These are phyloP conservation scores for Komagataella populi DNA, from an alignment of 805 yeast species.

Conservation along the genomic window DNA sequence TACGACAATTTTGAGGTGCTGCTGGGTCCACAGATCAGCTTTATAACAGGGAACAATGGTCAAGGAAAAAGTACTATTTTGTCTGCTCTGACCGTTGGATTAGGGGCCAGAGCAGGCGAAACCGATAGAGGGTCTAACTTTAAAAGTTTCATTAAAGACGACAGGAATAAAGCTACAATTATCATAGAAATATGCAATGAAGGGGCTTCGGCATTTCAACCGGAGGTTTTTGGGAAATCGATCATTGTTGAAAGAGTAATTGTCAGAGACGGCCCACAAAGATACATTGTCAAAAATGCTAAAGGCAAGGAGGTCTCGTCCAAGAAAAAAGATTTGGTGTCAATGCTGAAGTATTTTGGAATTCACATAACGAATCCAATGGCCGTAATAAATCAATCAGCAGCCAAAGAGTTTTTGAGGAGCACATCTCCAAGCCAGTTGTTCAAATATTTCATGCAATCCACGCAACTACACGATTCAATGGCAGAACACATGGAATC, in stretches of 20 bases:
- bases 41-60: slow-evolving; percentile 84
- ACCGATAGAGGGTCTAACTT: slow-evolving; percentile 75
- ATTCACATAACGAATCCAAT: slow-evolving; percentile 83
- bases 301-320: slow-evolving; percentile 38
- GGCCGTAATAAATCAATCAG: slow-evolving; percentile 87
- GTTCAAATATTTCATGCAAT: slow-evolving; percentile 67
- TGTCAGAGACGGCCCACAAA: slow-evolving; percentile 33
- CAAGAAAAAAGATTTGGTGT: slow-evolving; percentile 52
- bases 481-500: slow-evolving; percentile 34
- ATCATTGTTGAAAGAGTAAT: slow-evolving; percentile 62
- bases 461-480: slow-evolving; percentile 63
- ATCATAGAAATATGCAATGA: slow-evolving; percentile 49
- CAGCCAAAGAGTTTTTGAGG: slow-evolving; percentile 81
- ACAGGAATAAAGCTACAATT: slow-evolving; percentile 55
- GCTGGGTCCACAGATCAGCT: slow-evolving; percentile 70
- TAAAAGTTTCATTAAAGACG: slow-evolving; percentile 64
- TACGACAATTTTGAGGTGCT: slow-evolving; percentile 68
- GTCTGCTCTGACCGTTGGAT: slow-evolving; percentile 76
- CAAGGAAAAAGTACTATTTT: slow-evolving; percentile 83
- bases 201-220: slow-evolving; percentile 53
- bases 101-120: slow-evolving; percentile 80
- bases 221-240: slow-evolving; percentile 50
- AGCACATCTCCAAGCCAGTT: slow-evolving; percentile 60
- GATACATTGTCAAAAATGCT: slow-evolving; percentile 42
- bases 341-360: slow-evolving; percentile 55